These are phyloP conservation scores for Vigna angularis DNA, from an alignment of 306 rosid species.

Conservation along the genomic window DNA sequence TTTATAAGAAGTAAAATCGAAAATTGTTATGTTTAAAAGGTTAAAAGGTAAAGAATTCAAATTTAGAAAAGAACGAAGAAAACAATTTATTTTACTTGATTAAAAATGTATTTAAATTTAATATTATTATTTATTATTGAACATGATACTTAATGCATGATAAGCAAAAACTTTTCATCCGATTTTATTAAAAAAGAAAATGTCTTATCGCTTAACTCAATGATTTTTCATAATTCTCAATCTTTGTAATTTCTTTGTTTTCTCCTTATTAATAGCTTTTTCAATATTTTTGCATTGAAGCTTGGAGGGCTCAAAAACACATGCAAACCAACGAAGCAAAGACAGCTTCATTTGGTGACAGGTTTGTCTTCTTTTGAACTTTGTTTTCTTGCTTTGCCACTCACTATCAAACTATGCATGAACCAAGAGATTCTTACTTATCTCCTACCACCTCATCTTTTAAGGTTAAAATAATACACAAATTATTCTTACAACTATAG, in stretches of 20 bases:
- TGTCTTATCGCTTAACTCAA: background rate
- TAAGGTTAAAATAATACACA: background rate
- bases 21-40: too few relatives aligned
- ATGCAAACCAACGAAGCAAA: conserved; percentile 24
- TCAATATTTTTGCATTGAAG: background rate
- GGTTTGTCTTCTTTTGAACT: background rate
- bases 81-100: too few relatives aligned
- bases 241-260: background rate
- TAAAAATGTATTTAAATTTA: too few relatives aligned
- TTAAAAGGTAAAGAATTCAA: too few relatives aligned
- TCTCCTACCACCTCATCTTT: background rate
- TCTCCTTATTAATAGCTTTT: background rate
- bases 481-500: background rate
- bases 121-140: too few relatives aligned
- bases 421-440: background rate
- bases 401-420: background rate
- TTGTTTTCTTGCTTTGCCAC: conserved; percentile 21
- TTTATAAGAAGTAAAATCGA: too few relatives aligned
- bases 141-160: too few relatives aligned
- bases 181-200: background rate
- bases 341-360: conserved; percentile 2
- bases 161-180: background rate
- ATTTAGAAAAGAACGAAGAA: too few relatives aligned
- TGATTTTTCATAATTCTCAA: background rate
- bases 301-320: conserved; percentile 6